A percentile compares a stretch with the other conserved stretches of the same genome.
Conservation (phyloP, 2,329 filamentous ascomycete genomes). For the Epichloe uncinata region DNA sequence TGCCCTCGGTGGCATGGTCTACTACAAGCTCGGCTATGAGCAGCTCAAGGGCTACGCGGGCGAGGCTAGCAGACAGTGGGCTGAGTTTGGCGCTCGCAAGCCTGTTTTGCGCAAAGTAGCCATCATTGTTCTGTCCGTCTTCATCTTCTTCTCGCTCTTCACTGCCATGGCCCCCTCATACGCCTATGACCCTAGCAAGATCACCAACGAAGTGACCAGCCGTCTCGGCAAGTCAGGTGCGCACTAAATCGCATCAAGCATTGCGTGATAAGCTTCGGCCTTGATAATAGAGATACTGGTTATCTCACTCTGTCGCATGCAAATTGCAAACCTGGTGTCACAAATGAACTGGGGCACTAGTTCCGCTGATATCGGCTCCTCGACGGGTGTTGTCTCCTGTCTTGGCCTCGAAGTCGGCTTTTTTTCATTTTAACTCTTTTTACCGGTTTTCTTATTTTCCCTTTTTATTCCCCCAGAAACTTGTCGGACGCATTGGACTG, state of each 20-base stretch:
- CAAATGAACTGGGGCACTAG: neutral
- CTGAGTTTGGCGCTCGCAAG: conserved; percentile 67
- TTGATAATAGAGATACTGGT: neutral
- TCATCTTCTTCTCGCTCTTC: conserved; percentile 58
- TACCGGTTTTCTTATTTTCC: neutral
- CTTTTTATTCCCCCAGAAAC: conserved; percentile 8
- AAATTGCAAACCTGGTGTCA: neutral
- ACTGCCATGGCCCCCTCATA: conserved; percentile 51
- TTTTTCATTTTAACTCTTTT: neutral
- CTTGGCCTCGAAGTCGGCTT: neutral
- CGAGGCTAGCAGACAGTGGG: conserved; percentile 66
- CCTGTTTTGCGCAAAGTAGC: conserved; percentile 68
- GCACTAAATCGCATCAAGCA: conserved; percentile 3
- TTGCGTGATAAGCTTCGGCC: neutral
- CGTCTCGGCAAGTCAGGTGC: conserved; percentile 30
- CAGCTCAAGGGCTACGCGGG: conserved; percentile 68
- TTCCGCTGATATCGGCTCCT: too few relatives aligned
- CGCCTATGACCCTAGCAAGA: conserved; percentile 38
- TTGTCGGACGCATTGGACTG: conserved; percentile 8
- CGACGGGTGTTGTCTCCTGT: neutral
- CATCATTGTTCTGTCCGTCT: conserved; percentile 49
- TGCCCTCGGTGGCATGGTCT: conserved; percentile 60
- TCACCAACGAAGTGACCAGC: conserved; percentile 34
- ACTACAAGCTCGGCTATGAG: conserved; percentile 77
- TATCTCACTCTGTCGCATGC: neutral